phyloP scores from a whole-genome alignment of 257 asterid species.

The Avicennia marina region DNA sequence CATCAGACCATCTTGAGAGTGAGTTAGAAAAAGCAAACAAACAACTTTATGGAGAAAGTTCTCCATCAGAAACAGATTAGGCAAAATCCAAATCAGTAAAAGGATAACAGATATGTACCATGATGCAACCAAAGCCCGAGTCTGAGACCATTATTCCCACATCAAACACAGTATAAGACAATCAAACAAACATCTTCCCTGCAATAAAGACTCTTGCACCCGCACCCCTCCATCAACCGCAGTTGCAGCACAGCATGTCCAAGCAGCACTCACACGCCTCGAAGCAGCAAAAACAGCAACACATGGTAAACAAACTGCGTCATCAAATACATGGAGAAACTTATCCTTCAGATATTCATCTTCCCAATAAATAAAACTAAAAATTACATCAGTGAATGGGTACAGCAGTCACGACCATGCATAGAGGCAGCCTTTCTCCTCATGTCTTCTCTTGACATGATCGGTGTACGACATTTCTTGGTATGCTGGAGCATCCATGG shows the following conservation, averaged over 20 bases:
- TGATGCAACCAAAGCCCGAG: too few relatives aligned
- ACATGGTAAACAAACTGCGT: constrained; percentile 34
- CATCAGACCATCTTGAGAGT: too few relatives aligned
- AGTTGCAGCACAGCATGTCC: constrained; percentile 28
- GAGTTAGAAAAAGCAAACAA: too few relatives aligned
- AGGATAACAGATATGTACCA: too few relatives aligned
- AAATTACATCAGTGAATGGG: not conserved
- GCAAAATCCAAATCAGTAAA: too few relatives aligned
- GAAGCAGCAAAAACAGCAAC: constrained; percentile 44
- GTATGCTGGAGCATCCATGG: constrained; percentile 25
- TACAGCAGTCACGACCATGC: constrained; percentile 21
- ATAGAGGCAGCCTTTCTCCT: constrained; percentile 32
- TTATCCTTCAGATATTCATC: not conserved
- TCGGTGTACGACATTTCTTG: constrained; percentile 28
- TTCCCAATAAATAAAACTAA: not conserved
- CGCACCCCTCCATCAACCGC: not conserved
- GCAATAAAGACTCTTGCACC: constrained; percentile 3
- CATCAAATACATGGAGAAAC: not conserved
- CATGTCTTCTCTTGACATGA: constrained; percentile 23
- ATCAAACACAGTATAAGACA: not conserved
- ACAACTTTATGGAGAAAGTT: too few relatives aligned
- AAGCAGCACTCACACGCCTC: constrained; percentile 37
- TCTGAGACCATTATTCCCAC: constrained; percentile 3
- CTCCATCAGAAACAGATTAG: too few relatives aligned
- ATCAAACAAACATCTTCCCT: not conserved